Conservation (phyloP, 208 protist genomes). For the Zelonia costaricensis region DNA sequence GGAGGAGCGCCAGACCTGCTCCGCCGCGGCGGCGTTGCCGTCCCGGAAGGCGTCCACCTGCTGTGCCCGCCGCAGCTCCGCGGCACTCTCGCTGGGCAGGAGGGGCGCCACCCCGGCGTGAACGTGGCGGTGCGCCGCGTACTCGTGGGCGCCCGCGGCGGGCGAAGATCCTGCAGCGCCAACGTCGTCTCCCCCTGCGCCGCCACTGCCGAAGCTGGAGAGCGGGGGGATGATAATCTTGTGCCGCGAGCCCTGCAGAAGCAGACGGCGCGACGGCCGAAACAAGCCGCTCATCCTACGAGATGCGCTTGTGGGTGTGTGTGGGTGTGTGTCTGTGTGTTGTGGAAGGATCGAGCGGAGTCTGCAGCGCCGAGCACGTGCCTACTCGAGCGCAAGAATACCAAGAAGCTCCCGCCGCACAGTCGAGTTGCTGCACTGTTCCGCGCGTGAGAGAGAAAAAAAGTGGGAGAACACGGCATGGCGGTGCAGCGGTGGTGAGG, state of each 20-base stretch:
- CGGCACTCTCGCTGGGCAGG: slow-evolving; percentile 38
- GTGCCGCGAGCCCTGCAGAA: slow-evolving; percentile 23
- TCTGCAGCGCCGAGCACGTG: no score
- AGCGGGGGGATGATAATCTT: slow-evolving; percentile 65
- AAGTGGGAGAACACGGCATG: no score
- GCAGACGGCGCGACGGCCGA: slow-evolving; percentile 10
- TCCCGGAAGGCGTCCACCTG: slow-evolving; percentile 53
- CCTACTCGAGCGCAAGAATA: no score
- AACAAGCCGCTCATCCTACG: slow-evolving; percentile 1
- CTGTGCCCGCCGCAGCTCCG: slow-evolving; percentile 53
- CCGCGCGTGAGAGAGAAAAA: no score
- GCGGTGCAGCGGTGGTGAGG: no score
- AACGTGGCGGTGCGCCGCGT: slow-evolving; percentile 28
- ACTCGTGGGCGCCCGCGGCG: slow-evolving; percentile 22
- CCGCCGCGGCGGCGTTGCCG: slow-evolving; percentile 26
- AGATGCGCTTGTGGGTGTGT: neutral
- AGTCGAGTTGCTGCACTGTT: no score
- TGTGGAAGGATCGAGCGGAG: no score
- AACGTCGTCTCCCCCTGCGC: neutral
- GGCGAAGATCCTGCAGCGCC: neutral
- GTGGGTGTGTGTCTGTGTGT: no score
- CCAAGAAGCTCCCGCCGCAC: no score
- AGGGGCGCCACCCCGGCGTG: slow-evolving; percentile 34
- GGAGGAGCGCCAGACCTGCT: slow-evolving; percentile 65
- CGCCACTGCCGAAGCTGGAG: neutral